Evolutionary conservation across 2,329 filamentous ascomycete species (phyloP), one percentile per base, ranked within the genome.

Genomic region (Arthrobotrys sphaeroides): DNA sequence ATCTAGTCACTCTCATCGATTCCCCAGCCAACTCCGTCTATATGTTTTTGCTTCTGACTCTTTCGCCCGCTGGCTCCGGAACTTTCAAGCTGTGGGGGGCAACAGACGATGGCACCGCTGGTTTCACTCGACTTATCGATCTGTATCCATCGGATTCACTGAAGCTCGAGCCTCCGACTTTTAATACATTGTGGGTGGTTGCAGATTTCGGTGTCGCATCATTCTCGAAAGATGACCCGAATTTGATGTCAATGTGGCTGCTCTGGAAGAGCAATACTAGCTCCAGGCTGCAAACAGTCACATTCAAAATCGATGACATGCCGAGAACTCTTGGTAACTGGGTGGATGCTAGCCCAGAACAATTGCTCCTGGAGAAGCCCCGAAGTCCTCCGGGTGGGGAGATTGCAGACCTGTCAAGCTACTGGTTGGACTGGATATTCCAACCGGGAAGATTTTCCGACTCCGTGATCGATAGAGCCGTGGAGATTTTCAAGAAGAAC

Each of bases 61-160:
- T 93, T 82, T 97, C 94, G 9, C 94, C 95, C 0, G 89, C 95
- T 77, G 91, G 93, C 28, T 88, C 90, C 42, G 91, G 95, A 36
- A 90, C 94, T 81, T 98, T 99, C 86, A 98, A 97, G 82, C 94
- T 99, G 81, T 99, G 94, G 92, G 77, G 84, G 78, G 78, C 83
- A 78, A 85, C 84, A 1, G 82, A 93, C 18, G 85, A 89, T 6
- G 85, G 96, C 12, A 75, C 61, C 1, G 76, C 79, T 40, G 62
- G 74, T 33, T 80, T 80, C 40, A 72, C 78, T 36, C 33, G 61
- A 13, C 77, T 80, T 49, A 87, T 89, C 77, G 92, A 96, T 79
- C 84, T 92, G 20, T 93, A 91, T 78, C 87, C 91, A 0, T 85
- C 87, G 9, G 81, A 84, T 5, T 84, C 86, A 10, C 84, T 95